Percentiles rank a stretch among this genome's conserved stretches.
Evolutionary conservation across 2,329 filamentous ascomycete species (phyloP).

Genomic region (Uncinocarpus reesii): DNA sequence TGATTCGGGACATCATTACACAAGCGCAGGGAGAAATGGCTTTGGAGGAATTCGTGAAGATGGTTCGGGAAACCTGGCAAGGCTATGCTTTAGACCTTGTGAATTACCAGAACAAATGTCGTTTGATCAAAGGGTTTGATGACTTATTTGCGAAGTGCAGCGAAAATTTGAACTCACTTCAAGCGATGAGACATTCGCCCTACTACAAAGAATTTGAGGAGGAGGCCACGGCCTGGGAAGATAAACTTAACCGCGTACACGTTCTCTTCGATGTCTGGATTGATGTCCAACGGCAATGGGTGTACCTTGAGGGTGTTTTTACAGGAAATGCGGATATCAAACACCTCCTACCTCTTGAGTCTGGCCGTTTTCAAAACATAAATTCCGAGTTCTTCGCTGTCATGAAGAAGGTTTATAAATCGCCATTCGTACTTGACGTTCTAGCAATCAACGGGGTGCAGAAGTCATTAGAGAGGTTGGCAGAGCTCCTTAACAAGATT

Average conservation of each 20-base stretch:
- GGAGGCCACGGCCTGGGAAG: conserved; percentile 92
- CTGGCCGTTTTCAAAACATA: conserved; percentile 95
- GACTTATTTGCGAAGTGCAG: conserved; percentile 97
- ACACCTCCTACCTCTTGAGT: conserved; percentile 90
- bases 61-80: conserved; percentile 93
- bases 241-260: conserved; percentile 93
- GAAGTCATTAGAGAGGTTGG: conserved; percentile 86
- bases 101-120: conserved; percentile 95
- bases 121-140: conserved; percentile 94
- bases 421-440: conserved; percentile 89
- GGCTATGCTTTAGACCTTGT: conserved; percentile 90
- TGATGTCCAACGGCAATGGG: conserved; percentile 99
- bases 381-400: conserved; percentile 98
- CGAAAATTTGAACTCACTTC: conserved; percentile 92
- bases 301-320: conserved; percentile 97
- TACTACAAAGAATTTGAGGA: conserved; percentile 99
- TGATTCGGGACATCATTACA: conserved; percentile 85
- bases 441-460: conserved; percentile 92
- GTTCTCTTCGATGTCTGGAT: conserved; percentile 99
- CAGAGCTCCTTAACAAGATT: conserved; percentile 97
- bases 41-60: conserved; percentile 90
- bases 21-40: conserved; percentile 98
- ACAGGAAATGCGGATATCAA: conserved; percentile 99
- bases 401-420: conserved; percentile 98
- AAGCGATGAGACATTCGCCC: conserved; percentile 97